These are phyloP conservation scores for Alternaria hordeiaustralica DNA, from an alignment of 2,329 filamentous ascomycete species.

Conservation along the genomic window DNA sequence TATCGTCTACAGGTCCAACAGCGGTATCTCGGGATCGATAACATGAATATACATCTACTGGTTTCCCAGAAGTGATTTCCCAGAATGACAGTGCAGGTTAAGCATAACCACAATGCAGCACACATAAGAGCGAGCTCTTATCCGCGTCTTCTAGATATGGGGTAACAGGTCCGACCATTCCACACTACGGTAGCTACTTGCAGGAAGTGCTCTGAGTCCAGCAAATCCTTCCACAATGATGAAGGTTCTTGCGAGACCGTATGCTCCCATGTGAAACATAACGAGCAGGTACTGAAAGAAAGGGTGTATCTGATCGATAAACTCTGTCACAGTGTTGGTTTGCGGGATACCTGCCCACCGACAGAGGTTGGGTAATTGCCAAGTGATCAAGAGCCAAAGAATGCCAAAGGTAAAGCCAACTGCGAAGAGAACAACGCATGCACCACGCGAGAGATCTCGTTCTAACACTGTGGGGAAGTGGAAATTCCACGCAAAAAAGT, in stretches of 20 bases:
- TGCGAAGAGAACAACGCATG: background rate
- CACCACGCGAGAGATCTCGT: background rate
- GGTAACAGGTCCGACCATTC: background rate
- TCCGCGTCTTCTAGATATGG: background rate
- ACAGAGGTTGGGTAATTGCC: background rate
- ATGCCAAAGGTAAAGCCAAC: background rate
- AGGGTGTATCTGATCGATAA: background rate
- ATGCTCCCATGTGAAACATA: background rate
- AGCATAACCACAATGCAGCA: too few species aligned
- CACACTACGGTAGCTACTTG: background rate
- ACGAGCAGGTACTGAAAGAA: background rate
- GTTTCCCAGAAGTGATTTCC: too few species aligned
- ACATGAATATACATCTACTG: too few species aligned
- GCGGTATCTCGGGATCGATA: too few species aligned
- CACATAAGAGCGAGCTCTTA: too few species aligned
- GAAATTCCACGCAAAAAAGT: background rate
- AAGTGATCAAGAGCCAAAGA: background rate
- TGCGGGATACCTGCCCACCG: background rate
- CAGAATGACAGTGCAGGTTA: too few species aligned
- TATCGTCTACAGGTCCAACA: too few species aligned
- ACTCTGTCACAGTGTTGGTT: background rate
- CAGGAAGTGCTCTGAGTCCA: background rate
- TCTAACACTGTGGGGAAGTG: background rate
- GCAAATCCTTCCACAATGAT: background rate
- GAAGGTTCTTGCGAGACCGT: background rate